Conservation (phyloP, 1,284 basidiomycete species). For the Taiwanofungus camphoratus region DNA sequence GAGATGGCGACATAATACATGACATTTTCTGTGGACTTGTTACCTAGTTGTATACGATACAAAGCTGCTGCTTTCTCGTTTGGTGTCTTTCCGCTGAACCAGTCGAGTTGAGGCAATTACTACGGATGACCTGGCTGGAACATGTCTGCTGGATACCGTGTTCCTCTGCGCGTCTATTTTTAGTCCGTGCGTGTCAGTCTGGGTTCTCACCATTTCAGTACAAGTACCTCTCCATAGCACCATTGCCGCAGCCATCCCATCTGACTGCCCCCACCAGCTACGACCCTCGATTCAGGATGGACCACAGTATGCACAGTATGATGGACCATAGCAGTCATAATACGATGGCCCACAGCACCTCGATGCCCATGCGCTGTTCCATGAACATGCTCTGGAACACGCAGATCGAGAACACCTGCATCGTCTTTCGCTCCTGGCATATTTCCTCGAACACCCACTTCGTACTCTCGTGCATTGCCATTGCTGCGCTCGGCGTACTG, state of each 20-base stretch:
- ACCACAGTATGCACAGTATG: conserved; percentile 40
- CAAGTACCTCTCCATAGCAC: background rate
- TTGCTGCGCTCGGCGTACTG: conserved; percentile 59
- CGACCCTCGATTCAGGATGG: conserved; percentile 40
- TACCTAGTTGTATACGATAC: too few species aligned
- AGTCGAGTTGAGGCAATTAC: too few species aligned
- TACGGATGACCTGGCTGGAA: too few species aligned
- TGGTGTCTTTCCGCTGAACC: too few species aligned
- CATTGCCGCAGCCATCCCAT: background rate
- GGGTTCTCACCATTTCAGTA: background rate
- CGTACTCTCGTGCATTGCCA: conserved; percentile 53
- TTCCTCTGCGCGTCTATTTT: background rate
- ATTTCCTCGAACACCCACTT: conserved; percentile 52
- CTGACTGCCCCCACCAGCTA: background rate
- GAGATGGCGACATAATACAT: too few species aligned
- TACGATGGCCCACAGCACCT: too few species aligned
- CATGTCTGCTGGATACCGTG: too few species aligned
- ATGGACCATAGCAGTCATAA: conserved; percentile 47
- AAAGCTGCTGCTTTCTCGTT: too few species aligned
- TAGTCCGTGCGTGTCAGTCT: background rate
- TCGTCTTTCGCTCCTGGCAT: conserved; percentile 73
- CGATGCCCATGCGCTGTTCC: conserved; percentile 33
- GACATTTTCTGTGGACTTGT: too few species aligned
- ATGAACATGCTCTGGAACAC: conserved; percentile 49
- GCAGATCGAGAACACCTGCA: conserved; percentile 66